phyloP scores from a whole-genome alignment of 768 basidiomycete genomes.

The Agaricus sinodeliciosus region DNA sequence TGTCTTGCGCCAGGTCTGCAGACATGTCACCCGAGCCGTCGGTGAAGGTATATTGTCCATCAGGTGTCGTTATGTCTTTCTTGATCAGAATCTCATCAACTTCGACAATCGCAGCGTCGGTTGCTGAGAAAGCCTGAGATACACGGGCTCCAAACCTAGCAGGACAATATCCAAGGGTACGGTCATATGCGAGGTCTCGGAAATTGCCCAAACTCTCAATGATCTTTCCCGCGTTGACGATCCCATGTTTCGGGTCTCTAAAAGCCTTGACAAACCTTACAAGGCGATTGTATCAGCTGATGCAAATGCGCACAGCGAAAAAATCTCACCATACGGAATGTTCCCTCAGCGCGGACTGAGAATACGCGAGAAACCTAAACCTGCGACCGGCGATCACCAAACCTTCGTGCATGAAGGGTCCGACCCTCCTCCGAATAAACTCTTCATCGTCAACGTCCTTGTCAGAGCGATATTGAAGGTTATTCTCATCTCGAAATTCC shows the following conservation, averaged over 20 bases:
- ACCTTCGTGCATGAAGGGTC: constrained; percentile 35
- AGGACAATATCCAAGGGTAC: constrained; percentile 44
- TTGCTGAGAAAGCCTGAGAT: constrained; percentile 69
- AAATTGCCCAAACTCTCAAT: constrained; percentile 51
- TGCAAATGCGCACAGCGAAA: neutral
- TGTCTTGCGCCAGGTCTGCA: constrained; percentile 39
- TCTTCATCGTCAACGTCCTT: constrained; percentile 44
- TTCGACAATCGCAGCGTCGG: constrained; percentile 41
- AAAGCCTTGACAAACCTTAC: constrained; percentile 60
- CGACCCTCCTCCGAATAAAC: constrained; percentile 44
- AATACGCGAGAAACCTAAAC: constrained; percentile 65
- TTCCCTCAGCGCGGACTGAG: constrained; percentile 63
- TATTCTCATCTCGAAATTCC: constrained; percentile 54
- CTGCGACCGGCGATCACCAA: constrained; percentile 44
- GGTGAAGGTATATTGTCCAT: constrained; percentile 44
- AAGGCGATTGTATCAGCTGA: neutral
- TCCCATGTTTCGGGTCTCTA: constrained; percentile 19
- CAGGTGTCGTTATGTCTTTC: constrained; percentile 25
- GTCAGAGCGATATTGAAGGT: constrained; percentile 46
- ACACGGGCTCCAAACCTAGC: constrained; percentile 66
- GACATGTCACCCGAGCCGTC: constrained; percentile 69
- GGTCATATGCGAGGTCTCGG: constrained; percentile 35
- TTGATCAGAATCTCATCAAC: constrained; percentile 37
- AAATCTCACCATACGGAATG: constrained; percentile 44
- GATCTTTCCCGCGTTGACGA: constrained; percentile 38